A percentile compares a stretch with the other conserved stretches of the same genome.
Evolutionary conservation across 208 protist genomes (phyloP).

Genomic region (Acanthamoeba rhysodes): DNA sequence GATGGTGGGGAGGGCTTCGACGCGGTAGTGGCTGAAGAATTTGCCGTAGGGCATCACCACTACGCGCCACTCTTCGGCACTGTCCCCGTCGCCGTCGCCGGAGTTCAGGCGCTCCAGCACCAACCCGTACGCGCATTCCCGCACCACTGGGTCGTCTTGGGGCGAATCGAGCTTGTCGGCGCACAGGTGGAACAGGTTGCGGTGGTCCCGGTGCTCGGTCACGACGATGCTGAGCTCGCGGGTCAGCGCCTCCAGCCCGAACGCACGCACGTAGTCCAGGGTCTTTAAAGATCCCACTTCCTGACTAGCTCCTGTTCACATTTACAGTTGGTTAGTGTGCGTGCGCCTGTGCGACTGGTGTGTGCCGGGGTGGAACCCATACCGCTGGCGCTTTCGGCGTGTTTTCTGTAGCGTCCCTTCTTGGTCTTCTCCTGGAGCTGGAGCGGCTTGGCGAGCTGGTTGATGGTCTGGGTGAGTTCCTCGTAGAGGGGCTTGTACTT

Average conservation of each 20-base stretch:
- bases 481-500: conserved; percentile 66
- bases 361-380: neutral
- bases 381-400: neutral
- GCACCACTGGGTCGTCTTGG: conserved; percentile 6
- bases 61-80: neutral
- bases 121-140: conserved; percentile 32
- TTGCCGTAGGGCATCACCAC: neutral
- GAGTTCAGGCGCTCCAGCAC: neutral
- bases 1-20: neutral
- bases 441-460: neutral
- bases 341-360: too few species aligned
- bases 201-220: neutral
- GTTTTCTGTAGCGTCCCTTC: neutral
- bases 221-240: conserved; percentile 22
- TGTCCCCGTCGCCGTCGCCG: neutral
- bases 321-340: too few species aligned
- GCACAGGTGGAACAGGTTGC: conserved; percentile 20
- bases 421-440: neutral
- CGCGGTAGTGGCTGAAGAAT: conserved; percentile 15
- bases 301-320: neutral
- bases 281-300: neutral
- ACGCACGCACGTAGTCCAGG: neutral
- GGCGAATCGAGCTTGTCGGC: conserved; percentile 36
- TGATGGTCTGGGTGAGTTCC: neutral
- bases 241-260: conserved; percentile 1